These are phyloP conservation scores for Lactifluus volemus DNA, from an alignment of 768 basidiomycete genomes.

Conservation along the genomic window DNA sequence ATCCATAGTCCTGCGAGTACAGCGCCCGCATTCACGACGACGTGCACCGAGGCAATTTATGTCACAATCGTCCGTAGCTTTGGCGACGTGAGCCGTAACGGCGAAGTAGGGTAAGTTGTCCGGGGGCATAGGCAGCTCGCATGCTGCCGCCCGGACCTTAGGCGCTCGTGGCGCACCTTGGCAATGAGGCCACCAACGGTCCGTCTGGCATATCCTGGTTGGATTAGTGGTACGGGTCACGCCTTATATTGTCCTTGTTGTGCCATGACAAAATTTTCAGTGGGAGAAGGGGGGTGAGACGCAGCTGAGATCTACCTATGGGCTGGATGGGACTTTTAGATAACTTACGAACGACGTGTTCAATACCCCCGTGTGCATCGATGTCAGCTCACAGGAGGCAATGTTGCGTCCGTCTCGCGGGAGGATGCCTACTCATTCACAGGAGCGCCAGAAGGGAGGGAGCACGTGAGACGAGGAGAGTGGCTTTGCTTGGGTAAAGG, in stretches of 20 bases:
- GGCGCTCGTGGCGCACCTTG: no score
- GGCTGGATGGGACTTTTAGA: no score
- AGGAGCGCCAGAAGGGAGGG: no score
- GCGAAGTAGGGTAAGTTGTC: conserved; percentile 6
- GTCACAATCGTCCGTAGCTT: conserved; percentile 1
- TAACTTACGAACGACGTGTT: conserved; percentile 54
- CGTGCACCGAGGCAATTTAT: conserved; percentile 42
- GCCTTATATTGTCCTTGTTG: conserved; percentile 33
- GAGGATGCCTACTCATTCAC: no score
- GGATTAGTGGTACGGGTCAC: conserved; percentile 37
- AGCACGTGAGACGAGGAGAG: no score
- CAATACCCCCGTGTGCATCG: conserved; percentile 66
- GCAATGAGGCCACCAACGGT: conserved; percentile 44
- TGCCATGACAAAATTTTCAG: no score
- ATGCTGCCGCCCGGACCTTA: no score
- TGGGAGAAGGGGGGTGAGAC: no score
- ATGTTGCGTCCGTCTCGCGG: no score
- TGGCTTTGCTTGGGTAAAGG: background rate
- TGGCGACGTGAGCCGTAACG: conserved; percentile 1
- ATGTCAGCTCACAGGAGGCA: conserved; percentile 56
- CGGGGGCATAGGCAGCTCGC: background rate
- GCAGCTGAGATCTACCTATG: no score
- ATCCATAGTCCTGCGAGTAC: conserved; percentile 40
- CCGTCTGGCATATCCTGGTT: conserved; percentile 48
- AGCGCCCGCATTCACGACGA: no score